Conservation (phyloP, 495 filamentous ascomycete species). For the Neohortaea acidophila region DNA sequence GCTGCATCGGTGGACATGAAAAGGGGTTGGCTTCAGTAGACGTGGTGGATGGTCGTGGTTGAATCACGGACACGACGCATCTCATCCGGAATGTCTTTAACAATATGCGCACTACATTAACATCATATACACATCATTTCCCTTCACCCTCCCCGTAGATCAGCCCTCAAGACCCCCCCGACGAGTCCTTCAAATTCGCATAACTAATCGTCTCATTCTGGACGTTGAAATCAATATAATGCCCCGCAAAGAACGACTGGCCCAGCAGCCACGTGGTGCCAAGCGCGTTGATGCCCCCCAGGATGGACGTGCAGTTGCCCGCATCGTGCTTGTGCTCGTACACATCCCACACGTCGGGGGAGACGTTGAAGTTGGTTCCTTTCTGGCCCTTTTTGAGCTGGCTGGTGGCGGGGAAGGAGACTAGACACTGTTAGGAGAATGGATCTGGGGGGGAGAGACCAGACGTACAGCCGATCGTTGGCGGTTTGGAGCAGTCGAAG, state of each 20-base stretch:
- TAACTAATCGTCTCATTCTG: not conserved
- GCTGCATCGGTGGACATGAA: too few species aligned
- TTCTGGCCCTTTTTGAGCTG: not conserved
- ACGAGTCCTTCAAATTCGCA: not conserved
- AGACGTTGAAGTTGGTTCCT: not conserved
- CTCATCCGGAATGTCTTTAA: too few species aligned
- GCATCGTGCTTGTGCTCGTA: not conserved
- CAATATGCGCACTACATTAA: too few species aligned
- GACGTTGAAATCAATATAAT: not conserved
- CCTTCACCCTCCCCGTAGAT: too few species aligned
- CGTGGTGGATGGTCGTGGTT: too few species aligned
- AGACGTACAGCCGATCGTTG: not conserved
- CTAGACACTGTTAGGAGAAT: too few species aligned
- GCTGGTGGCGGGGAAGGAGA: not conserved
- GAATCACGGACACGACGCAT: too few species aligned
- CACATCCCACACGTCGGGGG: not conserved
- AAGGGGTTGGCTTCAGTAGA: too few species aligned
- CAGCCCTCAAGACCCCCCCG: too few species aligned
- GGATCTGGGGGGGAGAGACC: too few species aligned
- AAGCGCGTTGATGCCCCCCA: not conserved
- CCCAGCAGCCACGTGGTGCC: not conserved
- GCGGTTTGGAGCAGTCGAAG: not conserved
- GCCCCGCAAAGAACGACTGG: not conserved
- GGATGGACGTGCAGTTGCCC: not conserved
- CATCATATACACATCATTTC: too few species aligned